These are phyloP conservation scores for Papilionanthe hybrid DNA, from an alignment of 116 monocot genomes.

Conservation along the genomic window DNA sequence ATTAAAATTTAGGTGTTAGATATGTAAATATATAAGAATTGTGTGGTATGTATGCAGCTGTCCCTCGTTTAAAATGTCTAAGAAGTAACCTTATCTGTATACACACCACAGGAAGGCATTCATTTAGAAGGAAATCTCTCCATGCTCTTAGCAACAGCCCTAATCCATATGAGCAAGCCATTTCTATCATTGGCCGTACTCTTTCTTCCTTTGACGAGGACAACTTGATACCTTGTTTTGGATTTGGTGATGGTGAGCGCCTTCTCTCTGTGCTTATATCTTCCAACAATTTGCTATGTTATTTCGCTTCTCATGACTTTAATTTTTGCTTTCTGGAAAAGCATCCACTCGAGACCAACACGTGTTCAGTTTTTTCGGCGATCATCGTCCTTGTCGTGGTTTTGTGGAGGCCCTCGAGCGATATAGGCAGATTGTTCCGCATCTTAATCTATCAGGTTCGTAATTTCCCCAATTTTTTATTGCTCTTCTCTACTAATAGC, in stretches of 20 bases:
- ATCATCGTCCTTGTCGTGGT: conserved; percentile 68
- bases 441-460: conserved; percentile 69
- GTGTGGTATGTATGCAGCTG: too few relatives aligned
- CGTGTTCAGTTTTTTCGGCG: conserved; percentile 80
- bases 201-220: conserved; percentile 92
- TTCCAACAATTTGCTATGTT: background rate
- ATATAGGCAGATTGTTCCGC: conserved; percentile 72
- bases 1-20: too few relatives aligned
- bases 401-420: conserved; percentile 87
- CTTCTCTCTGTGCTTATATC: background rate
- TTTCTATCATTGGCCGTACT: conserved; percentile 92
- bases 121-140: conserved; percentile 74
- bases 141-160: conserved; percentile 60
- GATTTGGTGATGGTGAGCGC: conserved; percentile 30
- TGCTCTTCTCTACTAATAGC: background rate
- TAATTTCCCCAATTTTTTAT: background rate
- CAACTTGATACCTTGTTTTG: conserved; percentile 94
- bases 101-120: conserved; percentile 48
- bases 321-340: conserved; percentile 9
- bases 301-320: background rate
- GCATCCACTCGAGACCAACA: conserved; percentile 69
- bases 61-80: background rate
- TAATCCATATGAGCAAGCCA: conserved; percentile 96
- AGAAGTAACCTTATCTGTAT: background rate
- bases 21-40: too few relatives aligned